A percentile compares a stretch with the other conserved stretches of the same genome.
These are phyloP conservation scores for Aurantiochytrium sp. DNA, from an alignment of 108 stramenopile species.

Conservation along the genomic window DNA sequence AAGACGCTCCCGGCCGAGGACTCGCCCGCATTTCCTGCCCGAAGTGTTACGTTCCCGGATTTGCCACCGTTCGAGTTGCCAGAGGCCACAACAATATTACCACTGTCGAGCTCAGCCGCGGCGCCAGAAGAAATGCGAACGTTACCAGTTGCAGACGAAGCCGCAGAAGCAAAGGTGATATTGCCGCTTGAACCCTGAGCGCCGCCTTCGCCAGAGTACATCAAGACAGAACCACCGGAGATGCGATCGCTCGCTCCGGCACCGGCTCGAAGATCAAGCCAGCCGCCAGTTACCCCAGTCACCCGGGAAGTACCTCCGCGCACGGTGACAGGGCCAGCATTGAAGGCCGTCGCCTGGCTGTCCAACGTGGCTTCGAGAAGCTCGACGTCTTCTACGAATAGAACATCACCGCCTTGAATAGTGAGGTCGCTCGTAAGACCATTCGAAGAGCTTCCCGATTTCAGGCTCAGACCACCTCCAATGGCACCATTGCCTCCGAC, in stretches of 20 bases:
- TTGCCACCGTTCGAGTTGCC: neutral
- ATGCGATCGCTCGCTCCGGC: neutral
- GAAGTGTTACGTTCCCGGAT: neutral
- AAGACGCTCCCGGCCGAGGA: no score
- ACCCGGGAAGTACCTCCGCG: neutral
- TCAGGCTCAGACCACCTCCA: neutral
- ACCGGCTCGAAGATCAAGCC: neutral
- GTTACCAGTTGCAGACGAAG: neutral
- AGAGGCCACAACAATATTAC: neutral
- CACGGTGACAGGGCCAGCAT: neutral
- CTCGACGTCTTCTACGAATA: neutral
- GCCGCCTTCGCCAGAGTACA: neutral
- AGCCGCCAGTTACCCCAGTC: neutral
- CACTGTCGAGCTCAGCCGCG: neutral
- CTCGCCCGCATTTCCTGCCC: neutral
- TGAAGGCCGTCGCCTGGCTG: neutral
- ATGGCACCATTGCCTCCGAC: neutral
- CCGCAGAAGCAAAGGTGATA: neutral
- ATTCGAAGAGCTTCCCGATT: neutral
- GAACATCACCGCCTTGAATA: neutral
- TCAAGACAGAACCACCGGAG: neutral
- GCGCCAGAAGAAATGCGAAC: neutral
- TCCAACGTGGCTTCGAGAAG: neutral
- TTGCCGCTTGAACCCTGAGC: neutral
- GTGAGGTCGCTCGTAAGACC: neutral